Base-by-base conservation (phyloP, 306 rosid species). In the Gillenia trifoliata region DNA sequence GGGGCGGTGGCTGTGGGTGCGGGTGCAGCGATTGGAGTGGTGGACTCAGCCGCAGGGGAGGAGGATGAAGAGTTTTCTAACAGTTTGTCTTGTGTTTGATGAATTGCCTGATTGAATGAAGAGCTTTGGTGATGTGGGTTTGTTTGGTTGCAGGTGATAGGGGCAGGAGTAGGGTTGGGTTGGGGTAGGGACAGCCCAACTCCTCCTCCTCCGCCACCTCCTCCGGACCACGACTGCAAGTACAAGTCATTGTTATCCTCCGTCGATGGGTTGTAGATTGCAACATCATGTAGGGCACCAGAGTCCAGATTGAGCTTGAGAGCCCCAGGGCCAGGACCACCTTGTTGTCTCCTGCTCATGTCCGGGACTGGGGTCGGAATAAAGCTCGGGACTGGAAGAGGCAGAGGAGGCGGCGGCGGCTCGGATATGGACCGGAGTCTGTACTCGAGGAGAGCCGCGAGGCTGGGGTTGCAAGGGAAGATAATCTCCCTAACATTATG, bases 391-490 rank as follows among this genome's bases (percentile, higher is more conserved):
- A 25, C 75, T 29, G 50, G 81, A 57, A 31, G 33, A 23, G 40
- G 81, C 59, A 31, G 47, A 40, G 55, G 73, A 33, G 75, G 26
- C 6, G 49, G 80, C 10, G 64, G 47, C 0, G 69, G 75, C 7
- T 83, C 83, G 23, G 84, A 81, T 29, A 90, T 85, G 70, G 90
- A 85, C 4, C 97, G 89, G 62, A 94, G 85, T 49, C 99, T 81
- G 74, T 88, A 87, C 85, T 92, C 99, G 62, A 94, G 99, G 55
- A 92, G 86, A 20, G 91, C 77, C 5, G 98, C 99, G 6, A 94
- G 90, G 79, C 86, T 90, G 33, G 99, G 99, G 75, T 94, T 94
- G 73, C 98, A 94, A 83, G 99, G 99, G 72, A 80, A 90, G 47
- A 94, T 94, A 6, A 94, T 90, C 80, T 94, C 99, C 77, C 90